phyloP scores from a whole-genome alignment of 805 yeast species.

The Jamesozyma lodderae region DNA sequence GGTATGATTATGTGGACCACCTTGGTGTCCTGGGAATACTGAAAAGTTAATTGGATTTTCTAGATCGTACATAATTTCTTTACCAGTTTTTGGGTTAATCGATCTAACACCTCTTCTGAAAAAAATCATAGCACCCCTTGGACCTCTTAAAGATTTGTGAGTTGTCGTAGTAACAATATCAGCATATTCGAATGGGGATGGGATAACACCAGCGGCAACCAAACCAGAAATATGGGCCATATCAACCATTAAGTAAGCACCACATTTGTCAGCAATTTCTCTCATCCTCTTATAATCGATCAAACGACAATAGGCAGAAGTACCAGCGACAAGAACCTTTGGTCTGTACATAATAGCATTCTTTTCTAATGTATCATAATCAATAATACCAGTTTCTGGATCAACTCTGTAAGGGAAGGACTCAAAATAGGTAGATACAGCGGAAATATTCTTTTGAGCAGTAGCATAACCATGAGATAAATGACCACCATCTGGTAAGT shows the following conservation, averaged over 20 bases:
- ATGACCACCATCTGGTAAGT: conserved; percentile 97
- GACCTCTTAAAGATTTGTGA: conserved; percentile 97
- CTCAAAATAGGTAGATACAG: conserved; percentile 90
- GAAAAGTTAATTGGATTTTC: conserved; percentile 94
- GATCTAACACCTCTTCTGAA: conserved; percentile 91
- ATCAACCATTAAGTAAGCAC: conserved; percentile 90
- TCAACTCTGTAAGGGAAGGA: conserved; percentile 97
- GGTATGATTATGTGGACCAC: conserved; percentile 99
- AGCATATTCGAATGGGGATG: conserved; percentile 92
- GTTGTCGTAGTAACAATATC: conserved; percentile 98
- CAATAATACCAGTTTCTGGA: conserved; percentile 84
- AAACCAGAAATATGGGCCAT: conserved; percentile 98
- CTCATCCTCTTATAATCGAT: conserved; percentile 95
- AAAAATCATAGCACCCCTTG: conserved; percentile 99
- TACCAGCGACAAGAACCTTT: conserved; percentile 92
- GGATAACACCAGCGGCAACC: conserved; percentile 89
- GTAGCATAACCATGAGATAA: conserved; percentile 97
- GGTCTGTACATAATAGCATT: conserved; percentile 90
- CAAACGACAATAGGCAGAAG: conserved; percentile 93
- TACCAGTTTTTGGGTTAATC: conserved; percentile 79
- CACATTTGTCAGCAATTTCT: conserved; percentile 91
- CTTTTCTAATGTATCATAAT: conserved; percentile 87
- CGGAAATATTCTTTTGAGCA: conserved; percentile 82
- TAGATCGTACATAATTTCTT: conserved; percentile 80
- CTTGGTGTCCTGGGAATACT: conserved; percentile 99